Evolutionary conservation across 179 eudicot genomes (phyloP).

Genomic region (Drosera spatulata): DNA sequence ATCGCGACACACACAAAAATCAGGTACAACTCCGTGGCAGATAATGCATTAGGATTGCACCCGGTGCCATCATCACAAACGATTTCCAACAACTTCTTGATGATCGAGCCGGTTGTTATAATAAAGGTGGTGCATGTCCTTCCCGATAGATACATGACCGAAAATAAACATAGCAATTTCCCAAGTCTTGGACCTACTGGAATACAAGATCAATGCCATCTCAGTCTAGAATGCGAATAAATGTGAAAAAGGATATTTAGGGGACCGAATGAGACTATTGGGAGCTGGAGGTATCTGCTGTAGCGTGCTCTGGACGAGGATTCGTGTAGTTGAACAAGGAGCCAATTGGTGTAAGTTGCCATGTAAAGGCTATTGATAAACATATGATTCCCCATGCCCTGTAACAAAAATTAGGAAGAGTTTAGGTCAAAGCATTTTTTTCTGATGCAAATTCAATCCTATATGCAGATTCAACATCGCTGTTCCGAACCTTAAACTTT

Average conservation of each 20-base stretch:
- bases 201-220: neutral
- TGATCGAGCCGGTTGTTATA: constrained; percentile 10
- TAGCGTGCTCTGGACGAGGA: constrained; percentile 35
- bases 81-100: constrained; percentile 15
- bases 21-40: constrained; percentile 26
- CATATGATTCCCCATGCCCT: constrained; percentile 61
- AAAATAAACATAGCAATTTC: constrained; percentile 16
- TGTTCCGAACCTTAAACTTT: no score
- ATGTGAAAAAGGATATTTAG: no score
- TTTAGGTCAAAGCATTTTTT: no score
- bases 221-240: no score
- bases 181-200: constrained; percentile 9
- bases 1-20: constrained; percentile 24
- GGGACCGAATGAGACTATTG: no score
- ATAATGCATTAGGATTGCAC: constrained; percentile 10
- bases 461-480: no score
- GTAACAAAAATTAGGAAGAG: constrained; percentile 4
- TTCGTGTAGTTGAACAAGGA: constrained; percentile 58
- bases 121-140: constrained; percentile 14
- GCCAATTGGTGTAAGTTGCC: constrained; percentile 73
- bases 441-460: no score
- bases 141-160: constrained; percentile 18
- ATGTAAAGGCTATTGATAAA: constrained; percentile 33
- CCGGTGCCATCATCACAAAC: constrained; percentile 10
- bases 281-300: constrained; percentile 31